phyloP scores from a whole-genome alignment of 345 rosid species.

The Eucalyptus pauciflora region DNA sequence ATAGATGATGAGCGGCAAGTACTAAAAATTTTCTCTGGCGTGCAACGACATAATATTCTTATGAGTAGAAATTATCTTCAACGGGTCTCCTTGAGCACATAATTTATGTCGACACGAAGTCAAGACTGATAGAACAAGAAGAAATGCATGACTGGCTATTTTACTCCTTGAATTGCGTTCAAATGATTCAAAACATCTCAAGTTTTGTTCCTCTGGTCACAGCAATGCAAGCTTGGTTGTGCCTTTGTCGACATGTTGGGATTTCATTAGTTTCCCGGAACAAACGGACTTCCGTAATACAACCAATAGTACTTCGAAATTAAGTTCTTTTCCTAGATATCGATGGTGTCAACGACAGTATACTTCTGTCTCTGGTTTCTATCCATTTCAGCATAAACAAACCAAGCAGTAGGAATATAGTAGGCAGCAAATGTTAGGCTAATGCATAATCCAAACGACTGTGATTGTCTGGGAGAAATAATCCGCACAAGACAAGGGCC shows the following conservation, averaged over 20 bases:
- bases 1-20: too few species aligned
- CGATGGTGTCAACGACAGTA: not conserved
- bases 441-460: not conserved
- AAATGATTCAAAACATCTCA: not conserved
- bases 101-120: too few species aligned
- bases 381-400: not conserved
- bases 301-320: not conserved
- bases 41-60: too few species aligned
- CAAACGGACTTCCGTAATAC: not conserved
- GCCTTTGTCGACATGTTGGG: not conserved
- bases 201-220: not conserved
- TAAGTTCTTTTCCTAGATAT: not conserved
- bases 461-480: rapidly evolving
- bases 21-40: too few species aligned
- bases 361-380: not conserved
- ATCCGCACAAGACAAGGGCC: not conserved
- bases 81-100: too few species aligned
- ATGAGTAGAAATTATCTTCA: too few species aligned
- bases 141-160: too few species aligned
- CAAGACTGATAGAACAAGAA: too few species aligned
- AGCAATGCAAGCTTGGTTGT: not conserved
- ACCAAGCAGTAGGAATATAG: not conserved
- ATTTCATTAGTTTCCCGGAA: not conserved
- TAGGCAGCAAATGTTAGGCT: not conserved
- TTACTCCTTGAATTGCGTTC: not conserved